Percentiles rank a stretch among this genome's conserved stretches.
phyloP scores from a whole-genome alignment of 305 asterid genomes.

The Fraxinus nigra region DNA sequence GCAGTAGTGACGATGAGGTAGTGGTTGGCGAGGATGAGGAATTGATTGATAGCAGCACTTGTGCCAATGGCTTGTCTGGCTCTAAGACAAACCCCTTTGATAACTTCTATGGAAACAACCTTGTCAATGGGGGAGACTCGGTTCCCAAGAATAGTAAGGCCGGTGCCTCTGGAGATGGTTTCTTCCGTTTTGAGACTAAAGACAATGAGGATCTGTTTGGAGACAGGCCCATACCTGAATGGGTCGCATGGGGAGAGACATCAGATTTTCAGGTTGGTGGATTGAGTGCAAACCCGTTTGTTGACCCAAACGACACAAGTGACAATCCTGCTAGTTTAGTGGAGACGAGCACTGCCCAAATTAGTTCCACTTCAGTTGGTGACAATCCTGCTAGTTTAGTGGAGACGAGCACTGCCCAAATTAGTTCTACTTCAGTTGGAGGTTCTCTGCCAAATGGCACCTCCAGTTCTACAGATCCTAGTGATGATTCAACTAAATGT shows the following conservation, averaged over 20 bases:
- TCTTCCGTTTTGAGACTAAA: conserved; percentile 64
- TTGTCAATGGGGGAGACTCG: conserved; percentile 24
- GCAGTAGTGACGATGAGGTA: conserved; percentile 80
- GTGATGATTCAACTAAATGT: conserved; percentile 35
- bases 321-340: conserved; percentile 21
- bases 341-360: conserved; percentile 18
- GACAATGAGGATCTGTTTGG: conserved; percentile 73
- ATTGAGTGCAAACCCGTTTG: conserved; percentile 72
- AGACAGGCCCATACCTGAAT: conserved; percentile 85
- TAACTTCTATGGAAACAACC: conserved; percentile 30
- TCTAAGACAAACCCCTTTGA: conserved; percentile 30
- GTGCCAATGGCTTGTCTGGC: conserved; percentile 36
- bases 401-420: conserved; percentile 18
- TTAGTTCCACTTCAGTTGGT: conserved; percentile 35
- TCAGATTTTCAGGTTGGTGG: conserved; percentile 61
- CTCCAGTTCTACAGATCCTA: conserved; percentile 31
- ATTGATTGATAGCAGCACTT: conserved; percentile 37
- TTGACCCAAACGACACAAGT: conserved; percentile 33
- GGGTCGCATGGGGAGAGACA: conserved; percentile 86
- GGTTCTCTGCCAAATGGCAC: conserved; percentile 46
- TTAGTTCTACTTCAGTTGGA: conserved; percentile 37
- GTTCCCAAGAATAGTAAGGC: conserved; percentile 31
- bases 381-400: conserved; percentile 21
- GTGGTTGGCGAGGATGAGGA: conserved; percentile 85
- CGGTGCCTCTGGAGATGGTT: conserved; percentile 40